Evolutionary conservation across 371 early-diverging fungal species (phyloP).

Genomic region (Nematocida sp.): DNA sequence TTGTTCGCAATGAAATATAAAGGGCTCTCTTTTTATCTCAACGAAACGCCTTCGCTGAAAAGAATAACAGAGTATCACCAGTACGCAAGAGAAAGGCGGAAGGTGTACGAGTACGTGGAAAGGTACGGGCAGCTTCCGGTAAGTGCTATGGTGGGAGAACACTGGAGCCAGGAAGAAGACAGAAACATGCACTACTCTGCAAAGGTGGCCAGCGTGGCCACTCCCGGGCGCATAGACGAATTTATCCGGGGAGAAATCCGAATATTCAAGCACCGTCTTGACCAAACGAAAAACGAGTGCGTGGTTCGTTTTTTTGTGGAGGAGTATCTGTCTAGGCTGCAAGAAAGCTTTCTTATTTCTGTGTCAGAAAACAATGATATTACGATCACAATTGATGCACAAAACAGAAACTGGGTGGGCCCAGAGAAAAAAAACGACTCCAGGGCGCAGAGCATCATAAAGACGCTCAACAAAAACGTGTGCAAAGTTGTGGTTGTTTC

Average conservation of each 20-base stretch:
- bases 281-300: not conserved
- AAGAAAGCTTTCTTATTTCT: not conserved
- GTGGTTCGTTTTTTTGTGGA: slow-evolving; percentile 45
- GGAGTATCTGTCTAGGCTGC: slow-evolving; percentile 43
- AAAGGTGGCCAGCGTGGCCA: not conserved
- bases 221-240: not conserved
- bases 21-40: slow-evolving; percentile 6
- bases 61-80: slow-evolving; percentile 2
- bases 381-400: slow-evolving; percentile 4
- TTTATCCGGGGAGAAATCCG: slow-evolving; percentile 58
- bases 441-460: not conserved
- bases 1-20: not conserved
- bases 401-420: slow-evolving; percentile 24
- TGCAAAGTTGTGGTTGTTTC: slow-evolving; percentile 4
- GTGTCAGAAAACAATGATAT: not conserved
- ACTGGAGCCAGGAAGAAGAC: not conserved
- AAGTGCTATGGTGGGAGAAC: not conserved
- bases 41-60: not conserved
- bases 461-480: not conserved
- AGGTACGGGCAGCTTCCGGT: slow-evolving; percentile 29
- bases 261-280: slow-evolving; percentile 52
- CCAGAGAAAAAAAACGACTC: not conserved
- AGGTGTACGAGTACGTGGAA: slow-evolving; percentile 31
- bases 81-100: not conserved
- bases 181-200: slow-evolving; percentile 17